Base-by-base conservation (phyloP, 2,329 filamentous ascomycete genomes). In the Atkinsonella texensis region DNA sequence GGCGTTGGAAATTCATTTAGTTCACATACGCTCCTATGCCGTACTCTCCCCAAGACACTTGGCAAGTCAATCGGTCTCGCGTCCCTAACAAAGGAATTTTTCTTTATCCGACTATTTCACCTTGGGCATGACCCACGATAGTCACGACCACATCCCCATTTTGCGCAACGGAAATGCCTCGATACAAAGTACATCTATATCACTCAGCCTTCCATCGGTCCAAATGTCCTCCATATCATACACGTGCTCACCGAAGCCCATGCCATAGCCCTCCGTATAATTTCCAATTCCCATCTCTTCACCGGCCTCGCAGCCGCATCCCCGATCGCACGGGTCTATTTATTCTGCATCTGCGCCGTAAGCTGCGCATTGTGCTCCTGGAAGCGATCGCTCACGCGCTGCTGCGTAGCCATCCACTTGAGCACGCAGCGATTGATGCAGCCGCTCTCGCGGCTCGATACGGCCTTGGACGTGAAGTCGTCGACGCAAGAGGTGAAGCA, bases 401-500 rank as follows among this genome's bases (percentile, higher is more conserved):
- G 88, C 58, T 88, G 88, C 57, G 85, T 85, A 69, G 94, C 93
- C 77, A 97, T 84, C 71, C 88, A 88, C 77, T 98, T 98, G 72
- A 93, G 86, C 56, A 97, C 90, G 72, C 93, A 98, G 63, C 89
- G 87, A 73, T 88, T 84, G 63, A 97, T 83, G 74, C 93, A 98
- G 68, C 87, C 85, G 65, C 87, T 86, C 74, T 98, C 93, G 67
- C 88, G 85, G 59, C 83, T 80, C 57, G 87, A 85, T 59, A 98
- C 81, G 47, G 89, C 87, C 75, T 97, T 97, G 74, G 89, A 95
- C 65, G 90, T 95, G 80, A 98, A 98, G 77, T 97, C 90, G 71
- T 90, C 91, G 72, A 98, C 82, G 77, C 93, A 98, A 71, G 93
- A 85, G 68, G 88, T 84, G 79, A 98, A 98, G 81, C 93, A 98